Percentiles rank a stretch among this genome's conserved stretches.
phyloP scores from a whole-genome alignment of 129 eudicot species.

The Centrapalus pauciflorus region DNA sequence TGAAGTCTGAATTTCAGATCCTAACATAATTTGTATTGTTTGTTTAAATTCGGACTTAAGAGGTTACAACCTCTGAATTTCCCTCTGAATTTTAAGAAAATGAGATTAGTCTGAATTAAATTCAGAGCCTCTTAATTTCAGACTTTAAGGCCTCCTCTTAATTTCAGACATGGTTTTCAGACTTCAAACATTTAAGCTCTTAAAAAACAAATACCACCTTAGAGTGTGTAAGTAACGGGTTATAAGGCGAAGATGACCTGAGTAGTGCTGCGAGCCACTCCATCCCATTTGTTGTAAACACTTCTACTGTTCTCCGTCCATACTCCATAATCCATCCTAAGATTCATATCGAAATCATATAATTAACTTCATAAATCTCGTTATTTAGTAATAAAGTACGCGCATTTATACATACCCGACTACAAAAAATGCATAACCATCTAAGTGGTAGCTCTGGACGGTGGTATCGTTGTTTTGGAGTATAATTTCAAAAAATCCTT shows the following conservation, averaged over 20 bases:
- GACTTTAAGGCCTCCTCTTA: too few relatives aligned
- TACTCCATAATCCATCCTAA: constrained; percentile 85
- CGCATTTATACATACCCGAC: constrained; percentile 66
- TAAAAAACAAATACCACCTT: too few relatives aligned
- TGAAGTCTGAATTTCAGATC: too few relatives aligned
- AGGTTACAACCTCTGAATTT: too few relatives aligned
- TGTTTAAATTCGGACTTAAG: too few relatives aligned
- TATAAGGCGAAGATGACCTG: constrained; percentile 48
- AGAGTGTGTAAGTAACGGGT: too few relatives aligned
- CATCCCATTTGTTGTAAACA: constrained; percentile 92
- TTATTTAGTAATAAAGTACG: not conserved
- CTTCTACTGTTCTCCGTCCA: constrained; percentile 93
- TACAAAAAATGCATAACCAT: constrained; percentile 94
- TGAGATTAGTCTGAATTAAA: too few relatives aligned
- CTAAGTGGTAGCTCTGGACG: constrained; percentile 86
- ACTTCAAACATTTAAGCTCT: too few relatives aligned
- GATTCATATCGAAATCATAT: not conserved
- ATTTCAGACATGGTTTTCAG: too few relatives aligned
- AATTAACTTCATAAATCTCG: not conserved
- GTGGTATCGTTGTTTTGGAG: constrained; percentile 78
- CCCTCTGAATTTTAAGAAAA: too few relatives aligned
- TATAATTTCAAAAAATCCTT: constrained; percentile 82
- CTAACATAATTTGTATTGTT: too few relatives aligned
- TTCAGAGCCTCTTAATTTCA: too few relatives aligned
- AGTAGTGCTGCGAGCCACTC: constrained; percentile 88